phyloP scores from a whole-genome alignment of 2,329 filamentous ascomycete species.

The Aspergillus tubingensis region DNA sequence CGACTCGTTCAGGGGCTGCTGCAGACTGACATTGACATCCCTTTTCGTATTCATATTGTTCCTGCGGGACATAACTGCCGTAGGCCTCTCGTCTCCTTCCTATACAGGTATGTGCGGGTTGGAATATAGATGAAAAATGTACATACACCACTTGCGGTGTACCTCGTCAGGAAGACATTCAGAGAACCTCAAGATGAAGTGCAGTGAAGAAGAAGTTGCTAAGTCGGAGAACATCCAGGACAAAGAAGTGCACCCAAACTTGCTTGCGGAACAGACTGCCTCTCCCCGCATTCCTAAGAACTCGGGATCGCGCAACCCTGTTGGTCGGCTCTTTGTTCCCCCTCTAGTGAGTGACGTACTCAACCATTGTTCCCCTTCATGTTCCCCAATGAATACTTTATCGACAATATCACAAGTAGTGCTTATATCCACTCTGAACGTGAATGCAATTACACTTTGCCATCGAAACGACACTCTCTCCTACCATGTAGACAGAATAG shows the following conservation, averaged over 20 bases:
- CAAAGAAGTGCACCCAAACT: neutral
- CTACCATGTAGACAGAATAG: too few species aligned
- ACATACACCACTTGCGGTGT: neutral
- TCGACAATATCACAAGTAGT: too few species aligned
- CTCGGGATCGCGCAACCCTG: neutral
- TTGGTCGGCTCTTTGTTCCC: neutral
- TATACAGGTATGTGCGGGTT: neutral
- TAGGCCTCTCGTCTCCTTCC: neutral
- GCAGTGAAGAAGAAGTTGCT: neutral
- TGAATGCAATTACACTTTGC: too few species aligned
- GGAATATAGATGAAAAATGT: neutral
- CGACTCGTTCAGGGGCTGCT: neutral
- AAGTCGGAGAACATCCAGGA: neutral
- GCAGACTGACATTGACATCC: neutral
- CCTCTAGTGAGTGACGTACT: neutral
- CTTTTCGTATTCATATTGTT: neutral
- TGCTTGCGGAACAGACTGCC: neutral
- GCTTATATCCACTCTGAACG: too few species aligned
- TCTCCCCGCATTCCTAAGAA: neutral
- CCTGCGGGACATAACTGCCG: neutral
- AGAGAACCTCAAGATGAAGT: neutral
- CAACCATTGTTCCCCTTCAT: neutral
- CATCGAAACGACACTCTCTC: too few species aligned
- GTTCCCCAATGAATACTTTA: too few species aligned
- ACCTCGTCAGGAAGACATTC: neutral